Evolutionary conservation across 169 alveolate genomes (phyloP), one percentile per base, ranked within the genome.

Genomic region (Plasmodium vivax): DNA sequence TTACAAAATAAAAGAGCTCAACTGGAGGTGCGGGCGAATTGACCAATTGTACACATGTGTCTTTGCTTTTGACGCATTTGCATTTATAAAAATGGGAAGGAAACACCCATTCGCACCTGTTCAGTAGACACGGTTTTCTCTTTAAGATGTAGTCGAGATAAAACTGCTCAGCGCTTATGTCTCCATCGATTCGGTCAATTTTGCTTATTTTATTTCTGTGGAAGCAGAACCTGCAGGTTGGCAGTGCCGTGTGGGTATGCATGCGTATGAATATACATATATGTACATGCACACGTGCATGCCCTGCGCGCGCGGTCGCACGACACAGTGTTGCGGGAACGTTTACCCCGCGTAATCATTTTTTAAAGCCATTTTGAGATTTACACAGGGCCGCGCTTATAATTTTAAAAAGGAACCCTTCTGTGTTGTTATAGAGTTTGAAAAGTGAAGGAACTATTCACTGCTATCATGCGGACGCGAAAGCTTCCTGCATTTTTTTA

Each of bases 81-180:
- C 19, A 30, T 68, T 68, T 68, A 68, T 68, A 30, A 19, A 68
- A 27, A 68, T 68, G 77, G 14, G 77, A 68, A 41, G 27, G 14
- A 68, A 68, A 68, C 32, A 38, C 6, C 10, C 27, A 30, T 71
- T 34, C 75, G 43, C 73, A 90, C 94, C 94, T 90, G 72, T 30
- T 90, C 54, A 90, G 27, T 72, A 90, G 8, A 47, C 94, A 90
- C 47, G 94, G 94, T 68, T 90, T 90, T 90, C 94, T 79, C 79
- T 80, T 90, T 80, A 90, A 80, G 72, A 90, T 79, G 51, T 90
- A 90, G 36, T 90, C 68, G 54, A 79, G 34, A 80, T 90, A 90
- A 90, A 90, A 90, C 51, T 80, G 83, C 16, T 90, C 94, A 38
- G 94, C 82, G 27, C 84, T 90, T 79, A 90, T 90, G 51, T 74